Evolutionary conservation across 2,329 filamentous ascomycete species (phyloP), one percentile per base, ranked within the genome.

Genomic region (Xylaria sp.): DNA sequence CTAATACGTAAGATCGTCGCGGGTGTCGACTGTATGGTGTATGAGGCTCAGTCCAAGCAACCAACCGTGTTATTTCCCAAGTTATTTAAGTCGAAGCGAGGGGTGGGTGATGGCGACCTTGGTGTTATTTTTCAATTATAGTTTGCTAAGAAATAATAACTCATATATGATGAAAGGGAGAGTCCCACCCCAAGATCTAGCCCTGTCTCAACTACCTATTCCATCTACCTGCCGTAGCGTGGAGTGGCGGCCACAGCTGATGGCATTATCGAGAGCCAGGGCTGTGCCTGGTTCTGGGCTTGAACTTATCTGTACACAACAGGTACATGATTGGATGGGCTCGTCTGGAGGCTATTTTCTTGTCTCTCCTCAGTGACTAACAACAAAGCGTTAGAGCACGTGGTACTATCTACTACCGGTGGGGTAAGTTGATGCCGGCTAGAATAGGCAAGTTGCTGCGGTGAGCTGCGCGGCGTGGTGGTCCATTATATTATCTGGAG

Each of bases 131-230:
- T 59, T 22, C 42, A 42, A 33, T 67, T 51, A 64, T 50, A 55
- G 33, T 63, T 63, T 63, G 47, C 47, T 63, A 64, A 63, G 39
- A 63, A 17, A 31, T 65, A 55, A 15, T 38, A n/a, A 31, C 55
- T 49, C 51, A 51, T 65, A 61, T 60, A 65, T 60, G 20, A 57
- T 39, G 44, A 38, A 15, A n/a, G 36, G 3, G 22, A n/a, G 3
- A 27, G 33, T 39, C 29, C 20, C 13, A 44, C 17, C 31, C 4
- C n/a, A 38, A 33, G 20, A 25, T 20, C 20, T 17, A 38, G 31
- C 20, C 20, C 11, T 38, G 15, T 55, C 29, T 42, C 29, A 53
- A 10, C 44, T 55, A 27, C 5, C 51, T n/a, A 27, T 2, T n/a
- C 17, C 49, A 20, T 55, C 51, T 13, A 31, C 5, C 33, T 27